Conservation (phyloP, 257 asterid species). For the Solanum dulcamara region DNA sequence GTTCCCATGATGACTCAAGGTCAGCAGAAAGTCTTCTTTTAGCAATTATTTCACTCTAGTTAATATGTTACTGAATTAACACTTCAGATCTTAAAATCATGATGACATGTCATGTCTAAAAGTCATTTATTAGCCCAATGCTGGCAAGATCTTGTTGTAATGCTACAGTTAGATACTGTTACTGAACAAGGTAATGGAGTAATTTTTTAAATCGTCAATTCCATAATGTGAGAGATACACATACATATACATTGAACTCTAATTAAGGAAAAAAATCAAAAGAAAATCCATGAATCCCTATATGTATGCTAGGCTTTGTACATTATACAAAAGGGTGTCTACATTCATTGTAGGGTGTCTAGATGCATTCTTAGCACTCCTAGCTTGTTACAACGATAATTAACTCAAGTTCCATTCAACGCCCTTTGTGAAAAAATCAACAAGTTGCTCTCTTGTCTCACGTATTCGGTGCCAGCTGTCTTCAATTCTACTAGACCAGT, state of each 20-base stretch:
- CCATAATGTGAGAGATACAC: neutral
- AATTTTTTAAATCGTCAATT: neutral
- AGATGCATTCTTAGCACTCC: neutral
- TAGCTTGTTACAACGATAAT: neutral
- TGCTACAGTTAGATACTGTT: neutral
- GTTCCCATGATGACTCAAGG: conserved; percentile 66
- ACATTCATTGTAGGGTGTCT: neutral
- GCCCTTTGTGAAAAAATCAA: neutral
- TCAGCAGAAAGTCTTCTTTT: conserved; percentile 10
- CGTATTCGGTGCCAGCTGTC: neutral
- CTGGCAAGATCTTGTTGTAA: neutral
- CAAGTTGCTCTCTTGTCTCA: neutral
- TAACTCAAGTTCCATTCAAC: neutral
- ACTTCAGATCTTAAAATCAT: neutral
- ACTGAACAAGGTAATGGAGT: neutral
- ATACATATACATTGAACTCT: neutral
- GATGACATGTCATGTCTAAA: neutral
- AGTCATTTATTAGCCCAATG: neutral
- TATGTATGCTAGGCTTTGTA: neutral
- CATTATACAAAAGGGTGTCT: neutral
- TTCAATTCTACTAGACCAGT: neutral
- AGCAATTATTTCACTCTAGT: neutral
- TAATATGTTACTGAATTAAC: neutral
- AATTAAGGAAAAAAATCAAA: neutral
- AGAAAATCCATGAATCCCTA: neutral